A percentile compares a stretch with the other conserved stretches of the same genome.
These are phyloP conservation scores for Lathyrus aphaca DNA, from an alignment of 306 rosid species.

Conservation along the genomic window DNA sequence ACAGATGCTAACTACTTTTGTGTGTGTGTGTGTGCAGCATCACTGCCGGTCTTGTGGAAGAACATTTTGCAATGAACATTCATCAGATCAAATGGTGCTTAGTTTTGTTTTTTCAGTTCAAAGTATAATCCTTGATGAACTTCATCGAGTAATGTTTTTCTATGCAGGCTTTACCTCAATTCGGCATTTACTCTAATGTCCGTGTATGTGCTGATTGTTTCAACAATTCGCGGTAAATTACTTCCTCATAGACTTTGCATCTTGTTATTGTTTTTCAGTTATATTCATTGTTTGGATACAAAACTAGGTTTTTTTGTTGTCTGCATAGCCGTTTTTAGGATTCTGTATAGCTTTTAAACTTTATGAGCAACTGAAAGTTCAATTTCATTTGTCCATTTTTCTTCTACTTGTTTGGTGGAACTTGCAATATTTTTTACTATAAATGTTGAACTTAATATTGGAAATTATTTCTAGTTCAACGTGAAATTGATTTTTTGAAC, in stretches of 20 bases:
- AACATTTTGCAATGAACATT: slow-evolving; percentile 91
- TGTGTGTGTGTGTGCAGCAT: slow-evolving; percentile 64
- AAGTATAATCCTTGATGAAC: slow-evolving; percentile 23
- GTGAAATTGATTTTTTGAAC: slow-evolving; percentile 5
- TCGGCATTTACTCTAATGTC: slow-evolving; percentile 72
- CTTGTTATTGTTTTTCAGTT: slow-evolving; percentile 20
- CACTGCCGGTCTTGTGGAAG: slow-evolving; percentile 96
- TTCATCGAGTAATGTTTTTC: slow-evolving; percentile 26
- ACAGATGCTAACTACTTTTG: not conserved
- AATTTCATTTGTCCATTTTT: not conserved
- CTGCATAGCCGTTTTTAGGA: not conserved
- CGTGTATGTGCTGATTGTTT: slow-evolving; percentile 93
- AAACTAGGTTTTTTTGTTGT: slow-evolving; percentile 14
- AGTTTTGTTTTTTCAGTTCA: slow-evolving; percentile 2
- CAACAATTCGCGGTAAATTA: slow-evolving; percentile 65
- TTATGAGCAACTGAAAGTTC: not conserved
- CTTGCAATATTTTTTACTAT: not conserved
- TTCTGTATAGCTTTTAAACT: not conserved
- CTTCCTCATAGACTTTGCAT: slow-evolving; percentile 22
- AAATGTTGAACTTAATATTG: not conserved
- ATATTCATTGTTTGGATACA: slow-evolving; percentile 13
- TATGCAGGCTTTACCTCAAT: slow-evolving; percentile 83
- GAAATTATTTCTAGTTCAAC: not conserved
- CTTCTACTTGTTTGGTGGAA: not conserved
- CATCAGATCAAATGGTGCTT: slow-evolving; percentile 75